A percentile compares a stretch with the other conserved stretches of the same genome.
phyloP scores from a whole-genome alignment of 2,329 filamentous ascomycete species.

The Dothiorella sarmentorum region DNA sequence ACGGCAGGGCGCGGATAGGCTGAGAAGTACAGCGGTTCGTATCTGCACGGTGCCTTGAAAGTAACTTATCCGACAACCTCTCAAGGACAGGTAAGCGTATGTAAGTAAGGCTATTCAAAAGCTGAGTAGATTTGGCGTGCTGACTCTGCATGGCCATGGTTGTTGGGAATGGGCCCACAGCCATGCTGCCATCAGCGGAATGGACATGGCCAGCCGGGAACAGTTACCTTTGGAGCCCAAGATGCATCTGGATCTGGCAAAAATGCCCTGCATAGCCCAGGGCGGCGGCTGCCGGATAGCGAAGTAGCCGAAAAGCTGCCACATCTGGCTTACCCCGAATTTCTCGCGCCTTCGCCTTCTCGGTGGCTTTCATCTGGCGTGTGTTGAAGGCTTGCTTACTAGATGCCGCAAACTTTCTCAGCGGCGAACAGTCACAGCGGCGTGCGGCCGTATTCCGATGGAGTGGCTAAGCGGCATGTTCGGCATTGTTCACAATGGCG shows the following conservation, averaged over 20 bases:
- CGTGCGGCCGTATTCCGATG: background rate
- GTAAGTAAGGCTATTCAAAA: background rate
- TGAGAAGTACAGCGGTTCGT: background rate
- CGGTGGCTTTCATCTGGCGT: background rate
- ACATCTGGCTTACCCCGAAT: background rate
- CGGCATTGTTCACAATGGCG: background rate
- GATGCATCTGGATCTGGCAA: background rate
- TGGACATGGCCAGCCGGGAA: background rate
- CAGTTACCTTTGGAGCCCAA: background rate
- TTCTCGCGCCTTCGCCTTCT: background rate
- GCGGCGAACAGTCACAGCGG: background rate
- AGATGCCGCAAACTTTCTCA: background rate
- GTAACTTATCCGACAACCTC: background rate
- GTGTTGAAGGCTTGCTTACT: background rate
- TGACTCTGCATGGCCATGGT: background rate
- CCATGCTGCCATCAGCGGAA: background rate
- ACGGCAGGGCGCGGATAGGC: background rate
- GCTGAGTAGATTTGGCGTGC: background rate
- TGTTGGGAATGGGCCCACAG: no score
- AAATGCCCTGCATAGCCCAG: background rate
- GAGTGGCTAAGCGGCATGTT: background rate
- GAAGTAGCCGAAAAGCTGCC: constrained; percentile 4
- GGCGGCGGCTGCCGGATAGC: background rate
- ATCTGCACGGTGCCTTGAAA: background rate
- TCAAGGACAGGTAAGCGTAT: background rate